phyloP scores from a whole-genome alignment of 805 yeast genomes.

The Spencermartinsiella europaea region DNA sequence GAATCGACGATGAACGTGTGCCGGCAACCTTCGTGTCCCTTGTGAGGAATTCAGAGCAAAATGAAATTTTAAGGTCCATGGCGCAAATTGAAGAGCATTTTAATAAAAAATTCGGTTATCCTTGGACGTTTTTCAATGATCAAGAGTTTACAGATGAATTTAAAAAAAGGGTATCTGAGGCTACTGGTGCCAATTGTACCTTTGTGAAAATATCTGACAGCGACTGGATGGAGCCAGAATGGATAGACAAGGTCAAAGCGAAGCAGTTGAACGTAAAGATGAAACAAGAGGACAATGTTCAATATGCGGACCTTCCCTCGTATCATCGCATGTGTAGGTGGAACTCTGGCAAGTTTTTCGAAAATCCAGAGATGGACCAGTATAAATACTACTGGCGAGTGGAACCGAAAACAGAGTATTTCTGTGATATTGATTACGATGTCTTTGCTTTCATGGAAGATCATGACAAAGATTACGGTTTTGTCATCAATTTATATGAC shows the following conservation, averaged over 20 bases:
- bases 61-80: slow-evolving; percentile 48
- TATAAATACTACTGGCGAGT: slow-evolving; percentile 75
- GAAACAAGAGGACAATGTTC: slow-evolving; percentile 40
- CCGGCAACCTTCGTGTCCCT: slow-evolving; percentile 75
- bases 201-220: slow-evolving; percentile 40
- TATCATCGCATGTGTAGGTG: slow-evolving; percentile 86
- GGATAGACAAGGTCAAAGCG: slow-evolving; percentile 46
- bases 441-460: slow-evolving; percentile 40
- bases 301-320: slow-evolving; percentile 55
- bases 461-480: slow-evolving; percentile 68
- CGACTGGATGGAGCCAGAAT: slow-evolving; percentile 58
- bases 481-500: slow-evolving; percentile 64
- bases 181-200: slow-evolving; percentile 40
- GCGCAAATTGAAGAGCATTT: slow-evolving; percentile 57
- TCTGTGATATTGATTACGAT: slow-evolving; percentile 54
- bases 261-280: slow-evolving; percentile 40
- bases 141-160: slow-evolving; percentile 57
- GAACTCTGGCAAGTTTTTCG: slow-evolving; percentile 61
- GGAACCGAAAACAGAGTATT: slow-evolving; percentile 69
- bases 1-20: slow-evolving; percentile 32
- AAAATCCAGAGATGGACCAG: slow-evolving; percentile 56
- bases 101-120: slow-evolving; percentile 68
- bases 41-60: slow-evolving; percentile 61
- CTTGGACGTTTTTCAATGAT: slow-evolving; percentile 79
- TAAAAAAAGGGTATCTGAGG: slow-evolving; percentile 38